Evolutionary conservation across 345 rosid genomes (phyloP), one percentile per base, ranked within the genome.

Genomic region (Brassica juncea): DNA sequence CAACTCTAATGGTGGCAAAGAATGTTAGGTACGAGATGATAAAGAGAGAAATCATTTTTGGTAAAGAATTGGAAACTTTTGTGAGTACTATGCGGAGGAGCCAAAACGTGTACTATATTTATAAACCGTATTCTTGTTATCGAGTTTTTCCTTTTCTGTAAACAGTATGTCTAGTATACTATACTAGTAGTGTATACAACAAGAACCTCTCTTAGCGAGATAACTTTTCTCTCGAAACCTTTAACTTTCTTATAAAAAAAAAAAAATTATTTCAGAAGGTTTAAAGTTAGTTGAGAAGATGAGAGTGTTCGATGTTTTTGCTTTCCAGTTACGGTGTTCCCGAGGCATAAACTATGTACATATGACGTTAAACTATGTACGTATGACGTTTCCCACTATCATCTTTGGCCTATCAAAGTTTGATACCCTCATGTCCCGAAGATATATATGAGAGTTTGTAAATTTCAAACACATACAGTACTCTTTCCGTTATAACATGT

Each of bases 61-160:
- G 69, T 7, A n/a, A n/a, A n/a, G 21, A 47, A 28, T 28, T 52
- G 21, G 57, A 52, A 52, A 52, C 57, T 52, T 52, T 52, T 52
- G 6, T 14, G 99, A 95, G 85, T 95, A 89, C 85, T 91, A 83
- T 52, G 89, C 97, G 0, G 98, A 95, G 88, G 99, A 95, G 86
- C 98, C 90, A 25, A 95, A 91, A 82, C 97, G 99, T 81, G 78
- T 52, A 47, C 55, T 14, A 14, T 47, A 47, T 14, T 4, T 47
- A 14, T 14, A 14, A 47, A 47, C 55, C 55, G 55, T 47, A 47
- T 47, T 47, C 55, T 47, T 47, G 15, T 47, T 47, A 16, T 47
- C 11, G 52, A 15, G 55, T 14, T 47, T 47, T 14, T 14, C 55
- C 55, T 47, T 47, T 4, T 14, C 55, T 47, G 55, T 47, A 35